Base-by-base conservation (phyloP, 2,329 filamentous ascomycete species). In the Aspergillus puulaauensis region DNA sequence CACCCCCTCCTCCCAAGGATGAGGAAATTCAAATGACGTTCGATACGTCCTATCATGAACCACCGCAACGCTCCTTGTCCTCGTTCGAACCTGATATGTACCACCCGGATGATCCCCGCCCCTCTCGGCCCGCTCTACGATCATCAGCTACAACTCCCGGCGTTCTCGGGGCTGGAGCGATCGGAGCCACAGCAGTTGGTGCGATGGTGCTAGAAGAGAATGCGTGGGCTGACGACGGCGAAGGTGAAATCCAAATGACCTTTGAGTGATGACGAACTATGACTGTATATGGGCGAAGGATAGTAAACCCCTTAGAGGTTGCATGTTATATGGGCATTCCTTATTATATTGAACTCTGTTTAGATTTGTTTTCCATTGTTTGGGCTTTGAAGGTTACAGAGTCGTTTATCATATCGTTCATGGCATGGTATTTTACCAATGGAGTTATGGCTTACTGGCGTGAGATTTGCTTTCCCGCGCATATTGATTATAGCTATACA, bases 211-310 rank as follows among this genome's bases (percentile, higher is more conserved):
- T 78, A 5, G 76, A 77, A 64, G 75, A 73, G 41, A 93, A 82
- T 83, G 82, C 89, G 1, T 93, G 90, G 90, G 86, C 83, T 3
- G 88, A 85, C 57, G 80, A 85, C 46, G 87, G 90, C 45, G 89
- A 91, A 73, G 85, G 86, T 70, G 89, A 91, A 73, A 90, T 93
- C 62, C 83, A 84, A 33, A 89, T 93, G 88, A 91, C 88, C 61
- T 93, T 93, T 84, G 90, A 88, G 73, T 90, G 78, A 77, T 51
- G 52, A 77, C 51, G 52, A 60, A 44, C 54, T 43, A 61, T 48
- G 58, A 61, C 24, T 60, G 45, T 59, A 62, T 50, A 61, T 45
- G 54, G 31, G 49, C 52, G 39, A 46, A 47, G 27, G 56, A 50
- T 27, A 39, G 24, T 52, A 39, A 15, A n/a, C 15, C 6, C 35